Percentiles rank a stretch among this genome's conserved stretches.
phyloP scores from a whole-genome alignment of 2,329 filamentous ascomycete genomes.

The Zymoseptoria brevis region DNA sequence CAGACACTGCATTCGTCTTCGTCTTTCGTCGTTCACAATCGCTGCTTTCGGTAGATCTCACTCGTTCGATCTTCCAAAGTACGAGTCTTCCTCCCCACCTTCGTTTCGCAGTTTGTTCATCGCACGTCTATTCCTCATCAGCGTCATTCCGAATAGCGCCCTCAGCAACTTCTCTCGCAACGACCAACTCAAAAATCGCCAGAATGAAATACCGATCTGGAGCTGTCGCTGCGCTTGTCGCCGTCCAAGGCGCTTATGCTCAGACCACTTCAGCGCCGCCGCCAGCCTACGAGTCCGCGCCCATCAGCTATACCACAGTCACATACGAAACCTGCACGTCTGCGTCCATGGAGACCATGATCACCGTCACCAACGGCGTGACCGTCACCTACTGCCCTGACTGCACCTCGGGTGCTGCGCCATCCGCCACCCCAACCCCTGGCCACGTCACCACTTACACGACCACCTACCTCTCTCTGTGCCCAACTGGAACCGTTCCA shows the following conservation, averaged over 20 bases:
- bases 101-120: slow-evolving; percentile 5
- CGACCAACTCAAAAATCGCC: neutral
- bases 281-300: slow-evolving; percentile 2
- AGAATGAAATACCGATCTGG: slow-evolving; percentile 24
- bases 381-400: slow-evolving; percentile 32
- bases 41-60: slow-evolving; percentile 21
- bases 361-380: slow-evolving; percentile 29
- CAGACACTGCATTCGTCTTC: slow-evolving; percentile 10
- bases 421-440: slow-evolving; percentile 7
- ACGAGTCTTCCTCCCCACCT: slow-evolving; percentile 1
- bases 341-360: slow-evolving; percentile 23
- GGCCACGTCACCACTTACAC: slow-evolving; percentile 32
- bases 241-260: slow-evolving; percentile 21
- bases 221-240: slow-evolving; percentile 18
- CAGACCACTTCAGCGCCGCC: slow-evolving; percentile 12
- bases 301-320: slow-evolving; percentile 27
- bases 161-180: neutral
- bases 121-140: neutral
- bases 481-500: slow-evolving; percentile 28
- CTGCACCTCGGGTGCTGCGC: slow-evolving; percentile 18
- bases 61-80: slow-evolving; percentile 25
- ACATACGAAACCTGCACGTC: slow-evolving; percentile 29
- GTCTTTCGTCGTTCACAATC: slow-evolving; percentile 13
- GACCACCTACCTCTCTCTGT: slow-evolving; percentile 28
- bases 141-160: slow-evolving; percentile 5